phyloP scores from a whole-genome alignment of 441 rosid species.

The Gossypium aridum region DNA sequence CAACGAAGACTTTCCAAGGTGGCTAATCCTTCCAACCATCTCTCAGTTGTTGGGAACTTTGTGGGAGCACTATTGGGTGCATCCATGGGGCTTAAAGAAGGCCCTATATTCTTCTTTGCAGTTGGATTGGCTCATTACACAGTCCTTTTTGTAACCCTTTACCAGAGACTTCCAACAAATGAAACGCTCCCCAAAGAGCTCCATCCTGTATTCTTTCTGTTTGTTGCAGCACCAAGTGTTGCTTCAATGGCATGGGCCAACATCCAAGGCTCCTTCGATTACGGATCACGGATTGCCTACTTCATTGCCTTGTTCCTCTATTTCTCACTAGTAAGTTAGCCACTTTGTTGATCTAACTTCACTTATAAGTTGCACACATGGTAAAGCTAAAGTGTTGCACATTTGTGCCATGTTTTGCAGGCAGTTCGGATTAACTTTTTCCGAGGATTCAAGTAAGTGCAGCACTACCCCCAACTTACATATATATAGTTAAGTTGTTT shows the following conservation, averaged over 20 bases:
- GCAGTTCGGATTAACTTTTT: constrained; percentile 73
- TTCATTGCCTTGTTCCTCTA: constrained; percentile 87
- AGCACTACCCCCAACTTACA: not conserved
- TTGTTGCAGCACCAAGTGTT: constrained; percentile 84
- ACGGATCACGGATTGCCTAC: constrained; percentile 68
- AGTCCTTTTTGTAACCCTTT: constrained; percentile 84
- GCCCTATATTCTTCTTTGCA: constrained; percentile 83
- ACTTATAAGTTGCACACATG: not conserved
- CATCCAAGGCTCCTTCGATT: constrained; percentile 59
- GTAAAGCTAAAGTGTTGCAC: not conserved
- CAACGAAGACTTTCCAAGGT: constrained; percentile 82
- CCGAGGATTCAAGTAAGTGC: constrained; percentile 68
- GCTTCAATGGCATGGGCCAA: constrained; percentile 89
- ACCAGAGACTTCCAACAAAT: constrained; percentile 88
- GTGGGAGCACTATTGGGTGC: constrained; percentile 86
- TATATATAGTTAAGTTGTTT: not conserved
- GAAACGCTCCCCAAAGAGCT: constrained; percentile 85
- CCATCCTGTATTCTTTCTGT: constrained; percentile 89
- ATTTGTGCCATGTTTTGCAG: constrained; percentile 23
- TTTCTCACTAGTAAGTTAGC: constrained; percentile 53
- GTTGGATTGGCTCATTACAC: constrained; percentile 78
- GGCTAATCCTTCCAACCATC: constrained; percentile 87
- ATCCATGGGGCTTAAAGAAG: constrained; percentile 81
- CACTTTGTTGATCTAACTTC: not conserved
- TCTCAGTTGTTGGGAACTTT: constrained; percentile 76